phyloP scores from a whole-genome alignment of 495 filamentous ascomycete genomes.

The Lepidopterella palustris region DNA sequence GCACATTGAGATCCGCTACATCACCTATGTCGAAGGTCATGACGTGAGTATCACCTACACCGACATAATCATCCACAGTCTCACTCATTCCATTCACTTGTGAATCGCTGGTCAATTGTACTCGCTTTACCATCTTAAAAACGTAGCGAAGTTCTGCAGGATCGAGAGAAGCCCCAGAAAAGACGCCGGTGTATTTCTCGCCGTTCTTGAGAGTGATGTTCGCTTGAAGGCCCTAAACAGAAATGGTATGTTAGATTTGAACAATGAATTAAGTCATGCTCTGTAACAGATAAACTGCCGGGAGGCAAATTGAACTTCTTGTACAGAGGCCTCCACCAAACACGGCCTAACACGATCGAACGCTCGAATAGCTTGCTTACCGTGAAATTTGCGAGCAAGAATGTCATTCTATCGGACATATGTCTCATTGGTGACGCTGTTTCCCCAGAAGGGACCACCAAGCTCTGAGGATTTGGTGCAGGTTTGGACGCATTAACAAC shows the following conservation, averaged over 20 bases:
- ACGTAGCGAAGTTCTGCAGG: slow-evolving; percentile 55
- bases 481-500: slow-evolving; percentile 37
- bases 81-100: slow-evolving; percentile 53
- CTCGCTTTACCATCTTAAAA: slow-evolving; percentile 77
- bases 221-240: slow-evolving; percentile 56
- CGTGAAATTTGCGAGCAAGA: slow-evolving; percentile 55
- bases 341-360: neutral
- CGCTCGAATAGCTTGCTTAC: slow-evolving; percentile 42
- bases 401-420: slow-evolving; percentile 59
- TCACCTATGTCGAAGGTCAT: slow-evolving; percentile 81
- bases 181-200: slow-evolving; percentile 68
- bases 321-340: neutral
- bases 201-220: slow-evolving; percentile 62
- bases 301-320: neutral
- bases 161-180: slow-evolving; percentile 54
- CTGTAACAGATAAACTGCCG: neutral
- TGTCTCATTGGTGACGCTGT: slow-evolving; percentile 55
- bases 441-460: slow-evolving; percentile 39
- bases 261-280: neutral
- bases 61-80: slow-evolving; percentile 49
- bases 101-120: slow-evolving; percentile 45
- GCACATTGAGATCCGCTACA: slow-evolving; percentile 57
- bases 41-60: slow-evolving; percentile 54
- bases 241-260: slow-evolving; percentile 18
- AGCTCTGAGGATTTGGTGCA: slow-evolving; percentile 27